Conservation (phyloP, 257 asterid genomes). For the Solanum tarijense region DNA sequence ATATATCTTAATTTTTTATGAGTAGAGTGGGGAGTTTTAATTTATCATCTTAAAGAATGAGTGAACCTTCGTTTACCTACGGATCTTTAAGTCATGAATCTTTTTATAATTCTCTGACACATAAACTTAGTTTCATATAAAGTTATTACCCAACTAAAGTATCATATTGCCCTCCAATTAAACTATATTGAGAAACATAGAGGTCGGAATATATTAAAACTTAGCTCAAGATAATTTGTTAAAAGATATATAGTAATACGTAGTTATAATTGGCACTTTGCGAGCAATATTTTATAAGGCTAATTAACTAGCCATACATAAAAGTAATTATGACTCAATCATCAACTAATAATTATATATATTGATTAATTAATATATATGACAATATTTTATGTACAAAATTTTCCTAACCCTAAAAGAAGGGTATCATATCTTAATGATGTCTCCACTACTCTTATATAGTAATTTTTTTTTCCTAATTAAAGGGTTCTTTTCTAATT, state of each 20-base stretch:
- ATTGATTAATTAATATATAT: neutral
- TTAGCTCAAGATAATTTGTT: neutral
- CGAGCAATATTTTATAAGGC: neutral
- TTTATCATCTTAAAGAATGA: neutral
- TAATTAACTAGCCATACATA: neutral
- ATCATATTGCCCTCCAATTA: neutral
- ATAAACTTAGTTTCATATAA: neutral
- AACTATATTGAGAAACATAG: too few species aligned
- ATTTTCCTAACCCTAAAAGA: slow-evolving; percentile 22
- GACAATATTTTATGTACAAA: slow-evolving; percentile 22
- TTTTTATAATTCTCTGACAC: neutral
- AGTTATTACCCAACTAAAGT: neutral
- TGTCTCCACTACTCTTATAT: slow-evolving; percentile 12
- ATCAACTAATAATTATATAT: slow-evolving; percentile 1
- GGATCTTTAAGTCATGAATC: neutral
- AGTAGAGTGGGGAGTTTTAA: neutral
- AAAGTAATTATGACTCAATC: slow-evolving; percentile 8
- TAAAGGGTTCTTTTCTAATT: neutral
- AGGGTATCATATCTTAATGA: slow-evolving; percentile 39
- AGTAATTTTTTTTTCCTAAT: neutral
- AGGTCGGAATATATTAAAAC: neutral
- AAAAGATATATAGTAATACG: neutral
- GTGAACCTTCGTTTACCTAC: neutral
- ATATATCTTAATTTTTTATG: neutral
- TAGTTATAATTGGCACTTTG: neutral